Evolutionary conservation across 257 asterid species (phyloP), one percentile per base, ranked within the genome.

Genomic region (Solanum pennellii): DNA sequence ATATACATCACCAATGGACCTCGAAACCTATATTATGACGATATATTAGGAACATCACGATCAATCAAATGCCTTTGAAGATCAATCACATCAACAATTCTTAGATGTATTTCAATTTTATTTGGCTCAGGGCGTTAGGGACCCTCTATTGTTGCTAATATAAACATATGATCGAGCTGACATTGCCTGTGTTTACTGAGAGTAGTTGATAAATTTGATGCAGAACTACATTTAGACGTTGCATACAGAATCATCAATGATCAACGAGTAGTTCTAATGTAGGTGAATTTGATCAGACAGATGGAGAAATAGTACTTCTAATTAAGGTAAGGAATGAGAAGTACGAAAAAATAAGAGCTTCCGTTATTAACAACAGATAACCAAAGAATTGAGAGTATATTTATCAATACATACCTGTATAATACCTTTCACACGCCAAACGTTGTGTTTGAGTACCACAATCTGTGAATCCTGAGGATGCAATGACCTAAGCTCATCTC

Each of bases 391-490:
- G 31, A 74, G 49, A 74, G 52, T 37, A 21, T 37, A 37, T 74
- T 37, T 74, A 74, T 74, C 15, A 77, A 44, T 39, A 45, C 77
- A n/a, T 89, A 97, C 99, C 97, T 97, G 99, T 87, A 97, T 95
- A 88, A 97, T 89, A 31, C 99, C 99, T 92, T 95, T 97, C 4
- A 97, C 99, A 0, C 99, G 98, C 99, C 99, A 97, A 82, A 96
- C 98, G 49, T 93, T 92, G 93, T 94, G 97, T 91, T 95, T 97
- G 71, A 91, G 91, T 82, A 93, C 96, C 85, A 97, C 99, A 13
- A 97, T 97, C 16, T 90, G 92, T 6, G 99, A 87, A 91, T 97
- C 99, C 66, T 95, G 91, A 2, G 99, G 98, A 91, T 96, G 98
- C 93, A 93, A 88, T 37, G 85, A 87, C 23, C 88, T 91, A n/a